Conservation (phyloP, 768 basidiomycete species). For the Trametes elegans region DNA sequence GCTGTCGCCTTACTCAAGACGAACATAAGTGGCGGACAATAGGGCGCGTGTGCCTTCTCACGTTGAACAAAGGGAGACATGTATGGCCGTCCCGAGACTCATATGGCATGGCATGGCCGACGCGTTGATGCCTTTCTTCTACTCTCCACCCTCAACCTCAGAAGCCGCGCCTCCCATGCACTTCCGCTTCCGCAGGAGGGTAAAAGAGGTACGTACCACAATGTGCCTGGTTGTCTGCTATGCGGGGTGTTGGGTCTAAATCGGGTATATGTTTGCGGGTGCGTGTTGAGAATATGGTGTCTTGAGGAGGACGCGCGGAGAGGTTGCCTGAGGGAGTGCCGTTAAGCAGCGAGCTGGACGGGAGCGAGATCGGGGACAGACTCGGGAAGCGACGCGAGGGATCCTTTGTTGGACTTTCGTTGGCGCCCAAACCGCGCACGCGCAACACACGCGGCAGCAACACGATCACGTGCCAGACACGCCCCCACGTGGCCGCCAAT, state of each 20-base stretch:
- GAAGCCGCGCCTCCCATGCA: background rate
- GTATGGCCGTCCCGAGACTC: too few species aligned
- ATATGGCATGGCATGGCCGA: too few species aligned
- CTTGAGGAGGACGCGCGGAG: background rate
- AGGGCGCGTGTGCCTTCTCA: too few species aligned
- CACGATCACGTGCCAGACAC: slow-evolving; percentile 13
- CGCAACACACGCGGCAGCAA: slow-evolving; percentile 14
- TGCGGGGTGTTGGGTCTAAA: background rate
- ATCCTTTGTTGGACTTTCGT: slow-evolving; percentile 12
- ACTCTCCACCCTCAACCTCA: background rate
- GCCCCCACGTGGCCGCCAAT: slow-evolving; percentile 4
- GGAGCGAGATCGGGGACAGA: background rate
- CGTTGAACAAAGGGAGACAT: too few species aligned
- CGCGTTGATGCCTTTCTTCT: background rate
- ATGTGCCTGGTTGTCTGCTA: background rate
- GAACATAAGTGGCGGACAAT: too few species aligned
- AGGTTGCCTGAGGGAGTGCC: background rate
- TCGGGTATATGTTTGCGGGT: background rate
- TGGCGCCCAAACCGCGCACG: slow-evolving; percentile 14
- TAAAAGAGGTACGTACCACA: slow-evolving; percentile 1
- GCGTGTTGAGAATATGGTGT: background rate
- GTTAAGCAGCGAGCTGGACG: background rate
- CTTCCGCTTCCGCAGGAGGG: background rate
- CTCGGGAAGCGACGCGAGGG: background rate
- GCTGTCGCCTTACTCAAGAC: too few species aligned